These are phyloP conservation scores for Suillus plorans DNA, from an alignment of 768 basidiomycete genomes.

Conservation along the genomic window DNA sequence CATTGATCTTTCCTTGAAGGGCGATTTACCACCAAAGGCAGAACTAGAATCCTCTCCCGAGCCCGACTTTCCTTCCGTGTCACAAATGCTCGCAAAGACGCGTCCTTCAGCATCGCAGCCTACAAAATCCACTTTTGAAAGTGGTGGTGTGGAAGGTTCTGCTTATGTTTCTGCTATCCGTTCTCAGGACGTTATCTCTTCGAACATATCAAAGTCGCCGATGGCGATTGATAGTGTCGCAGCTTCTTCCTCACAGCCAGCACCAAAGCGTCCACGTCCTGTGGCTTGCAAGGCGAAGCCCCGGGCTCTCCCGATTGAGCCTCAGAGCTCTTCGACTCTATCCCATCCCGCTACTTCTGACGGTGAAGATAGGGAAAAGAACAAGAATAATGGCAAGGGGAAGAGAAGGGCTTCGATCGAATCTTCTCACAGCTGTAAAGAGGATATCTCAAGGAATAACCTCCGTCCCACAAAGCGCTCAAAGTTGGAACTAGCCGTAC, in stretches of 20 bases:
- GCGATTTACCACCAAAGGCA: not conserved
- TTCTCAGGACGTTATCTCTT: not conserved
- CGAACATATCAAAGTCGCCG: no score
- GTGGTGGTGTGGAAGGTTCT: not conserved
- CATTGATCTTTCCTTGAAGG: conserved; percentile 5
- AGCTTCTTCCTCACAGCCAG: not conserved
- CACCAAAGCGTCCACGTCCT: not conserved
- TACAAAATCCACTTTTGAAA: not conserved
- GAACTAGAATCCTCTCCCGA: conserved; percentile 6
- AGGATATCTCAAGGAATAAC: not conserved
- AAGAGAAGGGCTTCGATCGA: conserved; percentile 3
- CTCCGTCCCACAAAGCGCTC: not conserved
- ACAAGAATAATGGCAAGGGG: not conserved
- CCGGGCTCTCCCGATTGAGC: not conserved
- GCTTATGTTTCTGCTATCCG: not conserved
- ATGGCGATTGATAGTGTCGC: not conserved
- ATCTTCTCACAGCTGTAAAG: not conserved
- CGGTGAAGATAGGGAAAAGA: not conserved
- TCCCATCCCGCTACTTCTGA: not conserved
- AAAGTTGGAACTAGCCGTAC: not conserved
- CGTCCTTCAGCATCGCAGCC: not conserved
- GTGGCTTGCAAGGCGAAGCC: not conserved
- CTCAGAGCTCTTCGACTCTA: not conserved
- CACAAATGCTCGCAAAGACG: conserved; percentile 4
- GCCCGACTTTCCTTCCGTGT: conserved; percentile 2